A percentile compares a stretch with the other conserved stretches of the same genome.
phyloP scores from a whole-genome alignment of 257 asterid genomes.

The Nicotiana noctiflora region DNA sequence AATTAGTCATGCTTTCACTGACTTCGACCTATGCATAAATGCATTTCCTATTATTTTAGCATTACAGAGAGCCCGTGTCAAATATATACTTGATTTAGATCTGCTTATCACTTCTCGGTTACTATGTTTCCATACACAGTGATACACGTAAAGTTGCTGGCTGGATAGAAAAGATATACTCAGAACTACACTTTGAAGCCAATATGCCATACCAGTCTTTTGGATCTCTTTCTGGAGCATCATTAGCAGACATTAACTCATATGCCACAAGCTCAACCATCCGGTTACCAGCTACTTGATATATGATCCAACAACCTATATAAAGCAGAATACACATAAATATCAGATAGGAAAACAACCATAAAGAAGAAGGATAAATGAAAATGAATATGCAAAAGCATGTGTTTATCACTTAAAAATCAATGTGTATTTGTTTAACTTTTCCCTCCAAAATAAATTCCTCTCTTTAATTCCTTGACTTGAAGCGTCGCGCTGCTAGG shows the following conservation, averaged over 20 bases:
- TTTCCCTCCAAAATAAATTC: neutral
- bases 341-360: neutral
- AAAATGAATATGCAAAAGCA: neutral
- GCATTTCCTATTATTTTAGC: neutral
- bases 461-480: neutral
- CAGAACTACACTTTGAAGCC: neutral
- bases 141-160: neutral
- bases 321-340: slow-evolving; percentile 12
- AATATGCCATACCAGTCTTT: slow-evolving; percentile 65
- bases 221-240: slow-evolving; percentile 96
- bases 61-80: neutral
- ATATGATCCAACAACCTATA: slow-evolving; percentile 91
- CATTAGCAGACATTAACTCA: slow-evolving; percentile 94
- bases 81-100: neutral
- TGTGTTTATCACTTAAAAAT: neutral
- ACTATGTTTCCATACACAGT: neutral
- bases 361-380: neutral
- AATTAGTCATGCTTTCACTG: neutral
- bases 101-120: neutral
- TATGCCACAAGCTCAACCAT: slow-evolving; percentile 62
- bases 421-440: neutral
- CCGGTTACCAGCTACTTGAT: slow-evolving; percentile 45
- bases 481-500: neutral
- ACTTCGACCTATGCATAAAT: neutral
- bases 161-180: neutral